Conservation (phyloP, 1,284 basidiomycete genomes). For the Fistulina hepatica region DNA sequence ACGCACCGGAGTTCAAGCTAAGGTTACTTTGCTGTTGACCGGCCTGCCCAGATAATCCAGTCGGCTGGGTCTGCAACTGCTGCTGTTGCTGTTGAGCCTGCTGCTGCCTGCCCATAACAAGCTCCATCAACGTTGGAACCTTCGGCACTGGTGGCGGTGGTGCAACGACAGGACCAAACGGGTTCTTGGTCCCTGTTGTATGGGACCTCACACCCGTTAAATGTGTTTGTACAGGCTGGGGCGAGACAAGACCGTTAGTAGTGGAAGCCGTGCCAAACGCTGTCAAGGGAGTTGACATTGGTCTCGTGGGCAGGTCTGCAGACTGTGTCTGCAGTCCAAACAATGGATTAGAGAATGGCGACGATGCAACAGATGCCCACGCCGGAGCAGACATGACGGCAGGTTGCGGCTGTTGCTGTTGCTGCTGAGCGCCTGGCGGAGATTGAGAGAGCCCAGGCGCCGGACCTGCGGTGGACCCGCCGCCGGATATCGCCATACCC, state of each 20-base stretch:
- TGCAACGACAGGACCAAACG: slow-evolving; percentile 73
- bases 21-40: slow-evolving; percentile 15
- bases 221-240: slow-evolving; percentile 60
- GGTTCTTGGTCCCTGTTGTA: slow-evolving; percentile 90
- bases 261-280: slow-evolving; percentile 22
- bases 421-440: slow-evolving; percentile 6
- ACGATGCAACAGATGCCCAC: slow-evolving; percentile 15
- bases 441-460: slow-evolving; percentile 6
- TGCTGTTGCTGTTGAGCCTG: slow-evolving; percentile 16
- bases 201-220: no score
- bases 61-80: slow-evolving; percentile 10
- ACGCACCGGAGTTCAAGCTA: slow-evolving; percentile 29
- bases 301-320: slow-evolving; percentile 36
- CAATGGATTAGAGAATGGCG: slow-evolving; percentile 10
- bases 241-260: no score
- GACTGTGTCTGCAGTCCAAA: slow-evolving; percentile 11
- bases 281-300: slow-evolving; percentile 58
- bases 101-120: slow-evolving; percentile 44
- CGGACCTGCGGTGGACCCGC: slow-evolving; percentile 9
- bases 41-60: no score
- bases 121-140: slow-evolving; percentile 71
- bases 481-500: slow-evolving; percentile 39
- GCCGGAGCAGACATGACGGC: neutral
- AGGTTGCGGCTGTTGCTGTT: slow-evolving; percentile 3
- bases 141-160: slow-evolving; percentile 64